Evolutionary conservation across 1,284 basidiomycete species (phyloP), one percentile per base, ranked within the genome.

Genomic region (Phylloboletellus chloephorus): DNA sequence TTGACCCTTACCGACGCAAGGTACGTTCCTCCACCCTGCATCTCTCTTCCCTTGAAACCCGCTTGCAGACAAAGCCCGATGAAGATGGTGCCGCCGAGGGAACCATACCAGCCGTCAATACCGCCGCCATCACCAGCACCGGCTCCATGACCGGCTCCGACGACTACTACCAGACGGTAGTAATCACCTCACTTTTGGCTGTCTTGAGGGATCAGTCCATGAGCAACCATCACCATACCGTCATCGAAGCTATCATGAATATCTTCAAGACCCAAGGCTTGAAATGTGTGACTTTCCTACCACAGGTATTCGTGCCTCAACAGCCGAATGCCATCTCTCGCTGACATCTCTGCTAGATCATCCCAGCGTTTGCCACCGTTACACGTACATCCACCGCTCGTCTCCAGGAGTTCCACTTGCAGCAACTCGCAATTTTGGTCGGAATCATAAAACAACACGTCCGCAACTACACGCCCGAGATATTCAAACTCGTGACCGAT

Each of bases 241-340:
- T 95, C 45, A 95, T 98, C 51, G 94, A 98, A 63, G 94, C 95
- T 2, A 88, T 99, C 56, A 98, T 98, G 91, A 90, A 94, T 46
- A 98, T 99, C 50, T 98, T 98, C 77, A 93, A 95, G 65, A 98
- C 94, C 0, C 93, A 98, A 61, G 91, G 96, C 7, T 69, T 98
- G 56, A 93, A 94, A 71, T 98, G 94, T 62, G 94, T 97, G 21
- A 81, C 89, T 4, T 98, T 97, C 68, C 68, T 98, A 24, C 91
- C 95, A 31, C 91, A 95, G 72, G 91, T 91, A 56, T 48, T 71
- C 47, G 4, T 37, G 26, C 25, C 28, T 34, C 32, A 34, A 31
- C 21, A 25, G 35, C 6, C n/a, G n/a, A n/a, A 31, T 19, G 2
- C 7, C 20, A 22, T 28, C n/a, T 30, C 8, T 13, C 23, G 16